Base-by-base conservation (phyloP, 371 early-diverging fungal genomes). In the Haplosporangium sp. region DNA sequence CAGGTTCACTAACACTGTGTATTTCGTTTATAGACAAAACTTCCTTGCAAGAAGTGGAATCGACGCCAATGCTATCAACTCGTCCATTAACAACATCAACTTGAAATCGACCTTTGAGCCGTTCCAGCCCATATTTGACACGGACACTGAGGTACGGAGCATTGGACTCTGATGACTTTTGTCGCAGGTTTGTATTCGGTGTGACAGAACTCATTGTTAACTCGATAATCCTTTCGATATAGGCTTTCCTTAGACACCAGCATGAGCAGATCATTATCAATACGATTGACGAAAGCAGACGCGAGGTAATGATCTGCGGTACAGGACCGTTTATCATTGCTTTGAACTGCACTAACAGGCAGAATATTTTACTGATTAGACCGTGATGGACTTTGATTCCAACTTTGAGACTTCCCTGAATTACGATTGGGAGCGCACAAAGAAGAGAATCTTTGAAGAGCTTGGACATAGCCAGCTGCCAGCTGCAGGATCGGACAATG, bases 41-140 rank as follows among this genome's bases (percentile, higher is more conserved):
- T 83, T 95, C 53, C 81, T 95, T 42, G 93, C 96, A 2, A 87
- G 86, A 50, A 83, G 86, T 29, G 96, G 96, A 5, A 83, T 92
- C 50, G 92, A 96, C 76, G 83, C 94, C 12, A 89, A 92, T 52
- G 81, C 81, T 48, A 85, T 93, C 45, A 66, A 84, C 16, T 80
- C 87, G 10, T 83, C 81, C 18, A 68, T 92, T 9, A 86, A 87
- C 41, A 65, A 85, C 3, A 85, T 93, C 53, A 84, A 90, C 59
- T 74, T 93, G n/a, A 77, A 87, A 14, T 73, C 86, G n/a, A 83
- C 91, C 0, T 93, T 93, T 69, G 92, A 93, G 59, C 86, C 91
- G n/a, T 74, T 85, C 42, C 84, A 86, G 40, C 84, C 87, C 2
- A 68, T 88, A 13, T 80, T 83, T 46, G 93, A 92, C 53, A 91